These are phyloP conservation scores for Coemansia sp. DNA, from an alignment of 192 early-diverging fungal genomes.

Conservation along the genomic window DNA sequence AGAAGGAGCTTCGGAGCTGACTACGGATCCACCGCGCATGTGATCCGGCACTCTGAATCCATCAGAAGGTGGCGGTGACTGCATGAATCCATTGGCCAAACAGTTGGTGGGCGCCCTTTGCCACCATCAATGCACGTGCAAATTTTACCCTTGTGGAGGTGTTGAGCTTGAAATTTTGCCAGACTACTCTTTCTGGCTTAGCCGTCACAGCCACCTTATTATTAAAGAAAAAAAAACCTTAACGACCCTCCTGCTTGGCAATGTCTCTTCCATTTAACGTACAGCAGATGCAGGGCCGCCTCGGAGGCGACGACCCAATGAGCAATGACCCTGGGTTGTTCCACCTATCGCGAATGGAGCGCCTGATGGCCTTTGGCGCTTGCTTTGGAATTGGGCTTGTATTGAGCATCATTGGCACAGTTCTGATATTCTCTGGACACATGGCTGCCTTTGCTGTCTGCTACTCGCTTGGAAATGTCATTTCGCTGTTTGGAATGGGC, in stretches of 20 bases:
- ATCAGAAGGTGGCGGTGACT: background rate
- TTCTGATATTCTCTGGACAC: conserved; percentile 56
- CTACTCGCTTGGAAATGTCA: conserved; percentile 87
- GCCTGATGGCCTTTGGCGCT: conserved; percentile 47
- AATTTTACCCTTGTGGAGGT: background rate
- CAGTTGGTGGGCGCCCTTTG: background rate
- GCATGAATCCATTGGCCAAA: background rate
- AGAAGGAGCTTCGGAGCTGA: no score
- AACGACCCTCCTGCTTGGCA: background rate
- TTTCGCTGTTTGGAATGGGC: conserved; percentile 81
- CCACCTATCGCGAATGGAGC: conserved; percentile 46
- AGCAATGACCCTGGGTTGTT: conserved; percentile 47
- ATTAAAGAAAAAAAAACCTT: background rate
- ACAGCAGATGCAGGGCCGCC: conserved; percentile 19
- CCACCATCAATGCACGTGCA: background rate
- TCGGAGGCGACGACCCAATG: conserved; percentile 46
- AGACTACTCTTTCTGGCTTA: background rate
- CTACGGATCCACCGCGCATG: background rate
- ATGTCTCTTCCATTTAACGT: conserved; percentile 53
- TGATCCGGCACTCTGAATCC: background rate
- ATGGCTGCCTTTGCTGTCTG: conserved; percentile 81
- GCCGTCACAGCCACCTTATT: background rate
- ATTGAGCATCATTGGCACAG: conserved; percentile 71
- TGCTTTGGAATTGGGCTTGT: conserved; percentile 81
- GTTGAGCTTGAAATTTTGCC: background rate